A percentile compares a stretch with the other conserved stretches of the same genome.
phyloP scores from a whole-genome alignment of 2,329 filamentous ascomycete genomes.

The Fusarium odoratissimum region DNA sequence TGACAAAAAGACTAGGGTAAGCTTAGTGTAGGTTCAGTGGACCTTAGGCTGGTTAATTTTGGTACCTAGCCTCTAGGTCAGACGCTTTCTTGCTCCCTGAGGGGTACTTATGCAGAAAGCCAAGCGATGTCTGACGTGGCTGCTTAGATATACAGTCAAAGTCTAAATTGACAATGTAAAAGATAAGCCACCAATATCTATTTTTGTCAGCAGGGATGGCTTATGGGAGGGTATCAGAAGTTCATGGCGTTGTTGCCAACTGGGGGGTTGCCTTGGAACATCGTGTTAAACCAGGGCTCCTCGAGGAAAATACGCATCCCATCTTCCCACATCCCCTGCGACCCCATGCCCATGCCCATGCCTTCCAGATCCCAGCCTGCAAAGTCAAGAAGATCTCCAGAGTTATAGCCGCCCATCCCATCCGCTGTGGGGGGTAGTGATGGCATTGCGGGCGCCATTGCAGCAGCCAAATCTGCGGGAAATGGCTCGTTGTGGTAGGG shows the following conservation, averaged over 20 bases:
- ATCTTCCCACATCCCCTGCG: constrained; percentile 48
- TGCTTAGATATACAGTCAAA: background rate
- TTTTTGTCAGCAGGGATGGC: background rate
- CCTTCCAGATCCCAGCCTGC: constrained; percentile 48
- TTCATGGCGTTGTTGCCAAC: constrained; percentile 49
- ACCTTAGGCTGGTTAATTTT: background rate
- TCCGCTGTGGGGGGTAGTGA: constrained; percentile 18
- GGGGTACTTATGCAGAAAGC: background rate
- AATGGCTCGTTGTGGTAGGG: constrained; percentile 29
- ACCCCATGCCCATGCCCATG: constrained; percentile 44
- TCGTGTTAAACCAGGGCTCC: constrained; percentile 55
- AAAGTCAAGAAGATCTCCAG: constrained; percentile 36
- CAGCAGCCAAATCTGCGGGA: constrained; percentile 40
- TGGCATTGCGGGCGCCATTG: constrained; percentile 44
- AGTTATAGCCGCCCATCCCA: constrained; percentile 22
- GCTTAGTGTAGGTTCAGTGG: background rate
- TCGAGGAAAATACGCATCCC: constrained; percentile 52
- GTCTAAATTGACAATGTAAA: background rate
- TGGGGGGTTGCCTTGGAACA: constrained; percentile 52
- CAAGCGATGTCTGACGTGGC: background rate
- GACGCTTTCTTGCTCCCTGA: background rate
- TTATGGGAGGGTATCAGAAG: constrained; percentile 39
- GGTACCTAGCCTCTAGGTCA: background rate
- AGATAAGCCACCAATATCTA: background rate
- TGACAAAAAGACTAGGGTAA: background rate